phyloP scores from a whole-genome alignment of 23 red algal species.

The Gracilaria gracilis region DNA sequence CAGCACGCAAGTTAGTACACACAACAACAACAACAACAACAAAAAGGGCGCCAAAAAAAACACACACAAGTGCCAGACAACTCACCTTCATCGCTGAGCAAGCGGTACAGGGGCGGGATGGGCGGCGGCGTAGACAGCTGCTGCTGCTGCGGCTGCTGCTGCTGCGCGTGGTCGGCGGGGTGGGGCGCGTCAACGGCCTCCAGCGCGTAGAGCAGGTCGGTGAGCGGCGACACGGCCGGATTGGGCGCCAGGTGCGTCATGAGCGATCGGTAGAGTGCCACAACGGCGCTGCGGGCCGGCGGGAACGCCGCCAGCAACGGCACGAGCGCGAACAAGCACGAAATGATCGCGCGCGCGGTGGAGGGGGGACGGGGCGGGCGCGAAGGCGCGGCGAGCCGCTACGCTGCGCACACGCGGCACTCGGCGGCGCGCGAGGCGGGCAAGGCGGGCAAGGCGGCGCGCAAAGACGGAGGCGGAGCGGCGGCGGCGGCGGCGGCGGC shows the following conservation, averaged over 20 bases:
- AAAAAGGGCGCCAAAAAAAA: not conserved
- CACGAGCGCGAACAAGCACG: not conserved
- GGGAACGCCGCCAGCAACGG: conserved; percentile 33
- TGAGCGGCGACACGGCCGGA: conserved; percentile 26
- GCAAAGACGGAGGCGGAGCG: too few relatives aligned
- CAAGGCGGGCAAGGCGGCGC: too few relatives aligned
- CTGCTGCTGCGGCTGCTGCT: too few relatives aligned
- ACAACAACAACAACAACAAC: not conserved
- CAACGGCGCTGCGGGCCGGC: not conserved
- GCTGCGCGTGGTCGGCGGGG: not conserved
- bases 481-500: not conserved
- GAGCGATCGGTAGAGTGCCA: not conserved
- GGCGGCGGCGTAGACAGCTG: too few relatives aligned
- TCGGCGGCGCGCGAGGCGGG: too few relatives aligned
- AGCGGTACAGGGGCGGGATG: conserved; percentile 46
- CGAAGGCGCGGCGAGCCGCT: not conserved
- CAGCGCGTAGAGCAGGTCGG: conserved; percentile 30
- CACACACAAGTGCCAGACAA: not conserved
- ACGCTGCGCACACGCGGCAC: not conserved
- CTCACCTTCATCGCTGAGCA: conserved; percentile 67
- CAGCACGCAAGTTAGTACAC: not conserved
- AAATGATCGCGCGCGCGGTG: not conserved
- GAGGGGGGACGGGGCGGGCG: not conserved
- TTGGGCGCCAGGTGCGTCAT: conserved; percentile 31
- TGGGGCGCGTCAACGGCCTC: not conserved